Evolutionary conservation across 2,329 filamentous ascomycete species (phyloP).

Genomic region (Apiospora marii): DNA sequence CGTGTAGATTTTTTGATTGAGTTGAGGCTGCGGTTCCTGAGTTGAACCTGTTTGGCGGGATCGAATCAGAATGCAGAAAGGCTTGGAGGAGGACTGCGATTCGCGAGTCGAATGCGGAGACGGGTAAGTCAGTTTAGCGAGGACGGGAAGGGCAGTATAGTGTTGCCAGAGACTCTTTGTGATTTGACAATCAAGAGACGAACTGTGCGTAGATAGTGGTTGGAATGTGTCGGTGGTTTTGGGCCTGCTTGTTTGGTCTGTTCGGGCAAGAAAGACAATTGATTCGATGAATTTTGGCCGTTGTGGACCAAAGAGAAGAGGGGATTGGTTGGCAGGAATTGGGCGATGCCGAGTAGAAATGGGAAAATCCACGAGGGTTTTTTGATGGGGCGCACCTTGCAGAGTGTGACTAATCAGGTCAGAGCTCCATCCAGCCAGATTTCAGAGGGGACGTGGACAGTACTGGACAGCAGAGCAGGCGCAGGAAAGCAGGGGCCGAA

Average conservation of each 20-base stretch:
- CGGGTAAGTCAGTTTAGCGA: slow-evolving; percentile 27
- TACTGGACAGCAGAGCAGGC: background rate
- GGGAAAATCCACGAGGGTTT: slow-evolving; percentile 38
- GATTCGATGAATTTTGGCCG: slow-evolving; percentile 45
- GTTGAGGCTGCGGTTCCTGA: slow-evolving; percentile 19
- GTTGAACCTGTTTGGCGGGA: slow-evolving; percentile 25
- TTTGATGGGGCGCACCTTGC: slow-evolving; percentile 41
- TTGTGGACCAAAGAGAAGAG: slow-evolving; percentile 40
- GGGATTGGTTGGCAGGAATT: slow-evolving; percentile 47
- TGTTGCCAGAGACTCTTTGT: slow-evolving; percentile 22
- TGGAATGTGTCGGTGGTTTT: slow-evolving; percentile 23
- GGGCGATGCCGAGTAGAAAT: slow-evolving; percentile 45
- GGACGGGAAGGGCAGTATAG: slow-evolving; percentile 19
- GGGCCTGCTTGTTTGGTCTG: slow-evolving; percentile 16
- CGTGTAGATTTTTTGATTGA: slow-evolving; percentile 3
- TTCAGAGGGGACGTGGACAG: slow-evolving; percentile 1
- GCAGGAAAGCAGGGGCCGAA: background rate
- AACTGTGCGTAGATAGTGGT: slow-evolving; percentile 19
- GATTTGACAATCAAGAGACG: slow-evolving; percentile 26
- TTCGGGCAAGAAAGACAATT: slow-evolving; percentile 33
- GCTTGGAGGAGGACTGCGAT: slow-evolving; percentile 21
- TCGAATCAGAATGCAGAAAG: slow-evolving; percentile 30
- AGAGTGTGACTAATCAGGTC: slow-evolving; percentile 47
- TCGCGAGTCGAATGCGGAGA: slow-evolving; percentile 27
- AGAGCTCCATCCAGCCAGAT: slow-evolving; percentile 32